phyloP scores from a whole-genome alignment of 257 asterid genomes.

The Plantago ovata region DNA sequence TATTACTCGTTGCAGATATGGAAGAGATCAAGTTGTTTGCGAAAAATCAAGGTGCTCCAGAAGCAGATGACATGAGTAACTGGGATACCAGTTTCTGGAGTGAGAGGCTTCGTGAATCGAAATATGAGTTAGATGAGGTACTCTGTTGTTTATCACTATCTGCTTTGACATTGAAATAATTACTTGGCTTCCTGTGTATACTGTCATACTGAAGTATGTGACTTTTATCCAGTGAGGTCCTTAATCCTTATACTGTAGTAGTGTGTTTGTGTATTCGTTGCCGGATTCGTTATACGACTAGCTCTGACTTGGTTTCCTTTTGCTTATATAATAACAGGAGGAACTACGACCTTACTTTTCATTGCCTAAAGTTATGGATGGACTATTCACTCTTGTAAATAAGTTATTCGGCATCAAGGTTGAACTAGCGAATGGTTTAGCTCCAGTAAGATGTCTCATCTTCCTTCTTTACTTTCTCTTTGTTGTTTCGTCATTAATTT shows the following conservation, averaged over 20 bases:
- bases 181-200: too few species aligned
- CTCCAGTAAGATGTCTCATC: constrained; percentile 57
- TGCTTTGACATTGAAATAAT: constrained; percentile 3
- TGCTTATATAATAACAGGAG: constrained; percentile 53
- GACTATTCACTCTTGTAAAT: constrained; percentile 81
- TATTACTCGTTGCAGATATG: constrained; percentile 47
- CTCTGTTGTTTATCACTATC: constrained; percentile 12
- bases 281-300: constrained; percentile 1
- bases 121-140: constrained; percentile 92
- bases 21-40: constrained; percentile 73
- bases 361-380: constrained; percentile 94
- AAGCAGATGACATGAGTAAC: constrained; percentile 72
- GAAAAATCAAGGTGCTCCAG: constrained; percentile 77
- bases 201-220: too few species aligned
- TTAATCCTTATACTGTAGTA: too few species aligned
- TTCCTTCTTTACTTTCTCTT: constrained; percentile 2
- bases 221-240: too few species aligned
- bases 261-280: background rate
- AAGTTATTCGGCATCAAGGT: constrained; percentile 66
- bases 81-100: constrained; percentile 94
- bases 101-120: constrained; percentile 92
- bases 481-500: background rate
- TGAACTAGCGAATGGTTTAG: constrained; percentile 82
- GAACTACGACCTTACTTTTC: constrained; percentile 96
- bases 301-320: constrained; percentile 22